Conservation (phyloP, 2,329 filamentous ascomycete species). For the Botryotinia calthae region DNA sequence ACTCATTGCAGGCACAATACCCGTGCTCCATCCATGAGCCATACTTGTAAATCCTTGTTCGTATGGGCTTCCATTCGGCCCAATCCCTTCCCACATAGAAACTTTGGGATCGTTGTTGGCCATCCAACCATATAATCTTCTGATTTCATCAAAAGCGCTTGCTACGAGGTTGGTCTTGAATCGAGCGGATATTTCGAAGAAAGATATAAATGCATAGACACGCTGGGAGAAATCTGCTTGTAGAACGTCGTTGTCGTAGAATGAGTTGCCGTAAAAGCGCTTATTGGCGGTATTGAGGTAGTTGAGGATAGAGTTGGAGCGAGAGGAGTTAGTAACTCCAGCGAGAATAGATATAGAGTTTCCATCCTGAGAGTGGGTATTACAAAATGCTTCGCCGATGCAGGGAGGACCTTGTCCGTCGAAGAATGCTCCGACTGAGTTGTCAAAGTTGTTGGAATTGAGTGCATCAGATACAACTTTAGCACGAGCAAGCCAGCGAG, state of each 20-base stretch:
- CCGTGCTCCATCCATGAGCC: conserved; percentile 53
- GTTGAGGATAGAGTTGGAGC: conserved; percentile 40
- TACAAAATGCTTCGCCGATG: conserved; percentile 28
- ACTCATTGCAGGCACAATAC: conserved; percentile 47
- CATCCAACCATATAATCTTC: conserved; percentile 52
- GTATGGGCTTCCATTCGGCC: conserved; percentile 44
- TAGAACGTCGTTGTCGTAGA: conserved; percentile 49
- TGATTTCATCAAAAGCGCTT: conserved; percentile 47
- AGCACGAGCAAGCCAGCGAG: conserved; percentile 44
- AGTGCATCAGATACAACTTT: conserved; percentile 40
- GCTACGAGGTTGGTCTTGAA: conserved; percentile 41
- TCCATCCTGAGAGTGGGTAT: conserved; percentile 49
- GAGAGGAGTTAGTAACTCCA: conserved; percentile 37
- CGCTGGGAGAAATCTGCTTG: conserved; percentile 43
- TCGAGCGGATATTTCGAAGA: conserved; percentile 52
- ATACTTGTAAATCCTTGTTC: conserved; percentile 48
- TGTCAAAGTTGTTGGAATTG: conserved; percentile 43
- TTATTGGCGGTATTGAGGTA: conserved; percentile 43
- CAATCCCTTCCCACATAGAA: conserved; percentile 54
- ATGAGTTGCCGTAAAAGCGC: conserved; percentile 49
- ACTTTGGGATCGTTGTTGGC: conserved; percentile 45
- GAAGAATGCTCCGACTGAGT: conserved; percentile 44
- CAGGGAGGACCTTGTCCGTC: conserved; percentile 40
- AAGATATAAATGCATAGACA: conserved; percentile 53
- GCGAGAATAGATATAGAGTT: conserved; percentile 48